A percentile compares a stretch with the other conserved stretches of the same genome.
phyloP scores from a whole-genome alignment of 192 early-diverging fungal species.

The Rhizophagus clarus region DNA sequence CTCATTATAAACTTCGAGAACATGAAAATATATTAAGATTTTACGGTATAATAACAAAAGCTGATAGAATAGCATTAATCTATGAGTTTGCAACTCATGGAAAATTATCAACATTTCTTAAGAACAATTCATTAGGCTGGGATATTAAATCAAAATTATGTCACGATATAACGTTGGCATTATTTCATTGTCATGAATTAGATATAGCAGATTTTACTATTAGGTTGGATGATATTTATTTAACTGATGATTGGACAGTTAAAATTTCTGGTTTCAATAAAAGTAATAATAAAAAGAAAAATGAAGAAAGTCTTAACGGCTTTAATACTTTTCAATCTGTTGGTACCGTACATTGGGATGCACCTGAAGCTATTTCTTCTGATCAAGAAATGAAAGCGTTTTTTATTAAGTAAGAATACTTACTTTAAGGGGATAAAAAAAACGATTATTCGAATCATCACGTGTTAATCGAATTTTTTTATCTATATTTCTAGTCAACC shows the following conservation, averaged over 20 bases:
- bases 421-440: not conserved
- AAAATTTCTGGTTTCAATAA: slow-evolving; percentile 11
- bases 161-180: slow-evolving; percentile 20
- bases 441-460: not conserved
- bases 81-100: slow-evolving; percentile 13
- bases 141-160: slow-evolving; percentile 13
- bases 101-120: slow-evolving; percentile 1
- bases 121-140: not conserved
- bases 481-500: not conserved
- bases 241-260: not conserved
- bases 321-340: not conserved
- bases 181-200: slow-evolving; percentile 23
- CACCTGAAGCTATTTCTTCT: not conserved
- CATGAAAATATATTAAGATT: slow-evolving; percentile 26
- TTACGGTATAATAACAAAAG: not conserved
- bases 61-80: not conserved
- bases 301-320: not conserved
- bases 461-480: not conserved
- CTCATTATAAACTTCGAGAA: slow-evolving; percentile 13
- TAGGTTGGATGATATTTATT: slow-evolving; percentile 15
- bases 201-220: slow-evolving; percentile 1
- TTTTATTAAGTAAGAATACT: not conserved
- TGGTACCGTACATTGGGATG: slow-evolving; percentile 19
- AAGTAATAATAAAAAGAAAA: not conserved
- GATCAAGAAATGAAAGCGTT: not conserved